Conservation (phyloP, 164 flowering plant genomes). For the Stephania japonica region DNA sequence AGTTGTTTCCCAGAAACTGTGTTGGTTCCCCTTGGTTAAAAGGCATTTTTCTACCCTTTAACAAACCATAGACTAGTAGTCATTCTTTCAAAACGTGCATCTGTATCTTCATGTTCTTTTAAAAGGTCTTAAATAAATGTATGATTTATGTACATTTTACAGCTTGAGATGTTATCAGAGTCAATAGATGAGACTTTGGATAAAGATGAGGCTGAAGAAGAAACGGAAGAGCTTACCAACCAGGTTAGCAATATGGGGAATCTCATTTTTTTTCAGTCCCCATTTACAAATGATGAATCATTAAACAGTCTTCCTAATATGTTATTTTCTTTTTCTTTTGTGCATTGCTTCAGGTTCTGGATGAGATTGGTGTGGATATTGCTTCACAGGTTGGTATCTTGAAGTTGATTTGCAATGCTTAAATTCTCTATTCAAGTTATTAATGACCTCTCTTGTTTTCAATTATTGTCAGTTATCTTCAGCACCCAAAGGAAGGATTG, state of each 20-base stretch:
- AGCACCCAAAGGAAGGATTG: conserved; percentile 83
- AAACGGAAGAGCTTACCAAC: conserved; percentile 90
- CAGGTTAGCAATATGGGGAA: conserved; percentile 37
- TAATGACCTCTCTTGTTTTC: background rate
- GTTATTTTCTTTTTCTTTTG: conserved; percentile 5
- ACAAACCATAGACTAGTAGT: too few species aligned
- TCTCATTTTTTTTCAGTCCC: background rate
- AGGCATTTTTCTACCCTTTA: too few species aligned
- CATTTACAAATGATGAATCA: too few species aligned
- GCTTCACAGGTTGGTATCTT: conserved; percentile 75
- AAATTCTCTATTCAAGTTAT: background rate
- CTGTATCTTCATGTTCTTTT: too few species aligned
- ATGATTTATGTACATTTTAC: conserved; percentile 3
- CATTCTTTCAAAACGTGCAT: too few species aligned
- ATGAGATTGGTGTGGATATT: conserved; percentile 91
- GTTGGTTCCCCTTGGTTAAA: background rate
- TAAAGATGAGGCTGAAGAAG: conserved; percentile 95
- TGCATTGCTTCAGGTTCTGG: conserved; percentile 52
- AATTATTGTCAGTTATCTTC: conserved; percentile 60
- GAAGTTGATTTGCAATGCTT: background rate
- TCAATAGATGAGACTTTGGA: conserved; percentile 87
- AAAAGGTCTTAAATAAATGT: background rate
- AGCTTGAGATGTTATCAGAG: conserved; percentile 96
- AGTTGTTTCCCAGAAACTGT: background rate
- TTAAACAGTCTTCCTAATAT: background rate